These are phyloP conservation scores for Mrakia gelida DNA, from an alignment of 768 basidiomycete genomes.

Conservation along the genomic window DNA sequence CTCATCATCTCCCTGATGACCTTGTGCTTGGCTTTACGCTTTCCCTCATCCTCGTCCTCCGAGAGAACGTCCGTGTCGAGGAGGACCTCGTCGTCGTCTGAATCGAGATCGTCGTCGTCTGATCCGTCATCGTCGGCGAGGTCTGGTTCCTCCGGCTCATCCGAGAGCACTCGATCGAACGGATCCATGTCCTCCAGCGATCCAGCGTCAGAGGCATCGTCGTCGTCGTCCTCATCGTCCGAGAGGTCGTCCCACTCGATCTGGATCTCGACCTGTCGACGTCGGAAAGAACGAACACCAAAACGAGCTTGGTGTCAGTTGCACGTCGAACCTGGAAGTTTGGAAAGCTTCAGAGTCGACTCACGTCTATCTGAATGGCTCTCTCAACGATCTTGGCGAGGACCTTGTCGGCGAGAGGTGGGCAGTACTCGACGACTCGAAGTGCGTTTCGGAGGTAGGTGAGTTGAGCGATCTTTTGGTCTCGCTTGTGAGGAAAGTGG, in stretches of 20 bases:
- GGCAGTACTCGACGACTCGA: conserved; percentile 76
- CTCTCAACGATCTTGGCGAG: conserved; percentile 83
- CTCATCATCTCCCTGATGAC: conserved; percentile 80
- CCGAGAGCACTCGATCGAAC: conserved; percentile 55
- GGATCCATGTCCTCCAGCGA: conserved; percentile 61
- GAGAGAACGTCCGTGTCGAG: conserved; percentile 35
- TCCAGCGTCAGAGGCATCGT: conserved; percentile 26
- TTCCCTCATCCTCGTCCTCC: conserved; percentile 37
- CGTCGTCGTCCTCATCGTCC: conserved; percentile 39
- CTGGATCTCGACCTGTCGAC: conserved; percentile 81
- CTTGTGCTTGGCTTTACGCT: conserved; percentile 47
- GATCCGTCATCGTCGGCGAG: conserved; percentile 54
- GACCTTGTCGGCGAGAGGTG: conserved; percentile 74
- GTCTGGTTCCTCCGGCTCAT: conserved; percentile 37
- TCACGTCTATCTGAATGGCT: conserved; percentile 91
- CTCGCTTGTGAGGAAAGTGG: conserved; percentile 90
- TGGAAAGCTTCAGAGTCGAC: conserved; percentile 42
- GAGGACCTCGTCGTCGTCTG: conserved; percentile 51
- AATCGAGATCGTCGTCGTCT: conserved; percentile 65
- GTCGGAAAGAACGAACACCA: background rate
- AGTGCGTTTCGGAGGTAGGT: conserved; percentile 90
- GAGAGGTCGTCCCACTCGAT: conserved; percentile 82
- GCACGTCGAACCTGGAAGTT: background rate
- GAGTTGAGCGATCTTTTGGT: conserved; percentile 68
- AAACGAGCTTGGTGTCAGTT: background rate